These are phyloP conservation scores for Caryopteris hybrid DNA, from an alignment of 305 asterid genomes.

Conservation along the genomic window DNA sequence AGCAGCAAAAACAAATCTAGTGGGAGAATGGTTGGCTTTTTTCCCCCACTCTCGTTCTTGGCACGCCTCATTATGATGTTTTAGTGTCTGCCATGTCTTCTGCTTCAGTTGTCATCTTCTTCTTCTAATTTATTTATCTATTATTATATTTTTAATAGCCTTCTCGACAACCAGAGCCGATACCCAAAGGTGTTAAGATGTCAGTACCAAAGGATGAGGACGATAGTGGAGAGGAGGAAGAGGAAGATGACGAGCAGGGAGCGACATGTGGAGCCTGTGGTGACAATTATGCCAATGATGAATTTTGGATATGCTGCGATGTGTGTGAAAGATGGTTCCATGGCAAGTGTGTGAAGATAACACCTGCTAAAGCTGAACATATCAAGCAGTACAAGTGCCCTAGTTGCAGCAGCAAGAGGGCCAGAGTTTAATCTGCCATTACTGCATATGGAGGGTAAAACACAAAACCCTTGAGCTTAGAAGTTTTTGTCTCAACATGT, in stretches of 20 bases:
- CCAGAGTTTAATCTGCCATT: slow-evolving; percentile 18
- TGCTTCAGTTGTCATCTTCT: too few relatives aligned
- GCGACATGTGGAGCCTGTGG: slow-evolving; percentile 55
- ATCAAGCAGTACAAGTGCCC: slow-evolving; percentile 67
- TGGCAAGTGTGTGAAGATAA: slow-evolving; percentile 56
- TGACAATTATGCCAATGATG: slow-evolving; percentile 34
- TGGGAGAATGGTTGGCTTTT: slow-evolving; percentile 39
- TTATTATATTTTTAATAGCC: slow-evolving; percentile 20
- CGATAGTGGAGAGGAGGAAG: slow-evolving; percentile 39
- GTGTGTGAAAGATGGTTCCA: slow-evolving; percentile 58
- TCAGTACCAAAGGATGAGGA: slow-evolving; percentile 48
- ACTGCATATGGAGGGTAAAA: neutral
- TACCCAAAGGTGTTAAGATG: slow-evolving; percentile 38
- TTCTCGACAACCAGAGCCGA: slow-evolving; percentile 50
- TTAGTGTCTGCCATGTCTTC: neutral
- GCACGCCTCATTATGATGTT: neutral
- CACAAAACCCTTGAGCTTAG: slow-evolving; percentile 7
- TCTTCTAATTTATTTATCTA: too few relatives aligned
- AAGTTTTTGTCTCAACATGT: neutral
- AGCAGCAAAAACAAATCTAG: slow-evolving; percentile 52
- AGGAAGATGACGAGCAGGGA: slow-evolving; percentile 52
- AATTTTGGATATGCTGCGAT: slow-evolving; percentile 60
- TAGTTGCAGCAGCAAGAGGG: slow-evolving; percentile 34
- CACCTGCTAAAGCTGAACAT: slow-evolving; percentile 54
- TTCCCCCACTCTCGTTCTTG: neutral